Conservation (phyloP, 805 yeast species). For the Jamesozyma rosinii region DNA sequence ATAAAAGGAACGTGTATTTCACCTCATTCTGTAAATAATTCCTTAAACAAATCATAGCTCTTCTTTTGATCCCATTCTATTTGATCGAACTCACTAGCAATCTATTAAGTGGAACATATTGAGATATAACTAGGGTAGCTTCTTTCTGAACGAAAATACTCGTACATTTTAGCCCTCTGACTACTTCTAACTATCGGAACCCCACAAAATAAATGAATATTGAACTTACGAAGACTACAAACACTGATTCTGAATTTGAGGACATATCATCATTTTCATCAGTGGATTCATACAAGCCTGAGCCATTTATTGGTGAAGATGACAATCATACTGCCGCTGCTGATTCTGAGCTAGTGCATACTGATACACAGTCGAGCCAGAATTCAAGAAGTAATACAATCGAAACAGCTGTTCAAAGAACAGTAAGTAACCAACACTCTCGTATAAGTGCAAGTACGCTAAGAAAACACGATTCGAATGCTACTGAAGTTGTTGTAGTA, state of each 20-base stretch:
- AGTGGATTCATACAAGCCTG: conserved; percentile 21
- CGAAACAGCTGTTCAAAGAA: neutral
- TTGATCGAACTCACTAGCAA: neutral
- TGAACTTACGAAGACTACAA: neutral
- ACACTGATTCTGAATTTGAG: conserved; percentile 17
- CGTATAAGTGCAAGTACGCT: conserved; percentile 14
- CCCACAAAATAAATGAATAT: no score
- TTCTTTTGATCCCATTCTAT: neutral
- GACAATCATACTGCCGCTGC: neutral
- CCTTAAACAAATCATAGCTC: no score
- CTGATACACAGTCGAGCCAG: neutral
- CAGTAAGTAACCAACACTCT: conserved; percentile 3
- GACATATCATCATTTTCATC: conserved; percentile 25
- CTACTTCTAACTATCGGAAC: no score
- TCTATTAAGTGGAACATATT: no score
- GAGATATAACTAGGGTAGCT: no score
- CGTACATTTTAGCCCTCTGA: no score
- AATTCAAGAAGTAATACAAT: neutral
- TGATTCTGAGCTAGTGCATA: conserved; percentile 2
- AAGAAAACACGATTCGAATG: conserved; percentile 10
- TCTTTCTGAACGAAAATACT: no score
- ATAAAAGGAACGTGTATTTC: neutral
- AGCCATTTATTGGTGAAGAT: conserved; percentile 12
- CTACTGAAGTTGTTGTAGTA: conserved; percentile 14
- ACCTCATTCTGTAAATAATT: no score